These are phyloP conservation scores for Dipteronia sinensis DNA, from an alignment of 345 rosid genomes.

Conservation along the genomic window DNA sequence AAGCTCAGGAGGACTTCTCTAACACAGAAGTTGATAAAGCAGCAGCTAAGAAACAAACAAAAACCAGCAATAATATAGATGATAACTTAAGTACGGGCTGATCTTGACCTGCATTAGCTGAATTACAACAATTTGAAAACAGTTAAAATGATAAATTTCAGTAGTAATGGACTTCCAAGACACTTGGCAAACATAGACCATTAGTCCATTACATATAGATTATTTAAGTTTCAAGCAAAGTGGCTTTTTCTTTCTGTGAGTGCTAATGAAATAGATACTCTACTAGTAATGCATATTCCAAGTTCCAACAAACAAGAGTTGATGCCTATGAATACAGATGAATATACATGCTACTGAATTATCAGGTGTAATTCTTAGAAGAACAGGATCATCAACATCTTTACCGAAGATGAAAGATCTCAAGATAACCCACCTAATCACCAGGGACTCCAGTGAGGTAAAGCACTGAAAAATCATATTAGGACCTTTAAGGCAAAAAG, in stretches of 20 bases:
- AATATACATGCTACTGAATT: too few relatives aligned
- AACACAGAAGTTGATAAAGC: neutral
- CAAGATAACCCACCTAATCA: neutral
- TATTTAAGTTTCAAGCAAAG: neutral
- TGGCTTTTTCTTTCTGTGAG: neutral
- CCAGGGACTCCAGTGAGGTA: neutral
- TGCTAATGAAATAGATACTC: neutral
- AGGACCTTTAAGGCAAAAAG: neutral
- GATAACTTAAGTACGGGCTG: neutral
- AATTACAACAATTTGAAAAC: neutral
- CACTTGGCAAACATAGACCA: neutral
- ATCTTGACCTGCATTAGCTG: neutral
- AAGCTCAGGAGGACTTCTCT: neutral
- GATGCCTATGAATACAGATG: neutral
- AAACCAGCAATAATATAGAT: neutral
- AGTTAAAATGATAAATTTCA: neutral
- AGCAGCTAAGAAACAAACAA: neutral
- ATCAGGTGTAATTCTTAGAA: neutral
- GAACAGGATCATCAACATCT: too few relatives aligned
- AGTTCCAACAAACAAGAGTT: neutral
- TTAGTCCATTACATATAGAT: neutral
- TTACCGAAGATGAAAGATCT: neutral
- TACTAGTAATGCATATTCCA: neutral
- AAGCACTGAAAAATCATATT: neutral
- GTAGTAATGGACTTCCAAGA: neutral